Evolutionary conservation across 1,139 yeast genomes (phyloP).

Genomic region (Geotrichum siamense): DNA sequence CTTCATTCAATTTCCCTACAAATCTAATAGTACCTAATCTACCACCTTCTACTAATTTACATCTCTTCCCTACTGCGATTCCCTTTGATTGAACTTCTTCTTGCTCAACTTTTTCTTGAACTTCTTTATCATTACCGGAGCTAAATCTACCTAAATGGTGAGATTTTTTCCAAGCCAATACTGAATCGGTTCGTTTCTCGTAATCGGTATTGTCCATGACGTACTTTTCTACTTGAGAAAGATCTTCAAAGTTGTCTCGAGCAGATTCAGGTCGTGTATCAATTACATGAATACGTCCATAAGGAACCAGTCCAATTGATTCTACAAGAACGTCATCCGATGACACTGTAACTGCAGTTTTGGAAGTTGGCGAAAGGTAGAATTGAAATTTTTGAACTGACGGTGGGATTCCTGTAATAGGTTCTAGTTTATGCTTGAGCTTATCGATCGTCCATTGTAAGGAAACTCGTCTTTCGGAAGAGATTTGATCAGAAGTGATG

Average conservation of each 20-base stretch:
- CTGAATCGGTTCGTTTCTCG: conserved; percentile 52
- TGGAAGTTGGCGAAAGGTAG: conserved; percentile 41
- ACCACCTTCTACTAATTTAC: conserved; percentile 34
- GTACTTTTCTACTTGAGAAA: conserved; percentile 39
- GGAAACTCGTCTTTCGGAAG: conserved; percentile 64
- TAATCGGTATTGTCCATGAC: conserved; percentile 63
- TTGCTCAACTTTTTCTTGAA: conserved; percentile 26
- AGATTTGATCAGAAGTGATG: conserved; percentile 57
- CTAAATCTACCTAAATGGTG: conserved; percentile 67
- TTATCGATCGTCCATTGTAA: conserved; percentile 54
- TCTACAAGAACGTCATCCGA: conserved; percentile 19
- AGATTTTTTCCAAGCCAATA: conserved; percentile 65
- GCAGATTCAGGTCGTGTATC: conserved; percentile 36
- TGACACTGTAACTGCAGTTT: conserved; percentile 22
- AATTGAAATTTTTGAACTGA: conserved; percentile 47
- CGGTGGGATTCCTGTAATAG: conserved; percentile 74
- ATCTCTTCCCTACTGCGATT: conserved; percentile 33
- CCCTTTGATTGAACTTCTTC: conserved; percentile 33
- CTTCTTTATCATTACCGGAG: conserved; percentile 39
- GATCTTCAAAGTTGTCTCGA: conserved; percentile 32
- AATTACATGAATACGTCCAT: conserved; percentile 35
- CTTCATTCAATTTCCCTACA: conserved; percentile 58
- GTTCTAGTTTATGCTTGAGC: conserved; percentile 55
- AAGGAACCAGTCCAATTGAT: conserved; percentile 26
- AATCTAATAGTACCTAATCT: conserved; percentile 62